Evolutionary conservation across 176 grass and related monocot genomes (phyloP).

Genomic region (Stipa capillata): DNA sequence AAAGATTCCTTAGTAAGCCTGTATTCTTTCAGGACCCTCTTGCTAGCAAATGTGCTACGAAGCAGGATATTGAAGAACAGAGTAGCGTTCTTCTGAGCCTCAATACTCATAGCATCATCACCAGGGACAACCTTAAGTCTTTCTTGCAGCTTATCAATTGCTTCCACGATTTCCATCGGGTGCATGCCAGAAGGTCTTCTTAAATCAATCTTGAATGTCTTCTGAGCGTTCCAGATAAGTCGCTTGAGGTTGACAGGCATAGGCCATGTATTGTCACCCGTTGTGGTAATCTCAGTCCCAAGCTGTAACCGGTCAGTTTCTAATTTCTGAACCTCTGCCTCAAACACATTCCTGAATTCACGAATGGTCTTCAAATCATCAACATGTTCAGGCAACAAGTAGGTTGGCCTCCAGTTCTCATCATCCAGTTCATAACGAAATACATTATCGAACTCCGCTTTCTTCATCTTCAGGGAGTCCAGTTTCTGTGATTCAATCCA

Average conservation of each 20-base stretch:
- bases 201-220: conserved; percentile 95
- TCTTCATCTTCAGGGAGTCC: conserved; percentile 96
- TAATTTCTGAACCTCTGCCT: conserved; percentile 94
- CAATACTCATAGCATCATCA: conserved; percentile 89
- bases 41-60: conserved; percentile 93
- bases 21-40: conserved; percentile 90
- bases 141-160: conserved; percentile 93
- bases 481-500: conserved; percentile 94
- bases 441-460: conserved; percentile 59
- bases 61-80: conserved; percentile 95
- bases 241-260: conserved; percentile 97
- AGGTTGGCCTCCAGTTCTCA: conserved; percentile 84
- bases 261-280: conserved; percentile 77
- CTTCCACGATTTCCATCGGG: conserved; percentile 99
- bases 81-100: conserved; percentile 98
- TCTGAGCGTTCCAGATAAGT: conserved; percentile 97
- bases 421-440: conserved; percentile 89
- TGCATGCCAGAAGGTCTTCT: conserved; percentile 96
- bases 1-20: conserved; percentile 93
- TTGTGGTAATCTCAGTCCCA: conserved; percentile 83
- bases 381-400: conserved; percentile 94
- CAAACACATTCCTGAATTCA: conserved; percentile 96
- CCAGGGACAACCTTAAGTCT: conserved; percentile 96
- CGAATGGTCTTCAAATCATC: conserved; percentile 92
- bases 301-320: conserved; percentile 86